Evolutionary conservation across 2,329 filamentous ascomycete genomes (phyloP).

Genomic region (Drechslerella coelobrocha): DNA sequence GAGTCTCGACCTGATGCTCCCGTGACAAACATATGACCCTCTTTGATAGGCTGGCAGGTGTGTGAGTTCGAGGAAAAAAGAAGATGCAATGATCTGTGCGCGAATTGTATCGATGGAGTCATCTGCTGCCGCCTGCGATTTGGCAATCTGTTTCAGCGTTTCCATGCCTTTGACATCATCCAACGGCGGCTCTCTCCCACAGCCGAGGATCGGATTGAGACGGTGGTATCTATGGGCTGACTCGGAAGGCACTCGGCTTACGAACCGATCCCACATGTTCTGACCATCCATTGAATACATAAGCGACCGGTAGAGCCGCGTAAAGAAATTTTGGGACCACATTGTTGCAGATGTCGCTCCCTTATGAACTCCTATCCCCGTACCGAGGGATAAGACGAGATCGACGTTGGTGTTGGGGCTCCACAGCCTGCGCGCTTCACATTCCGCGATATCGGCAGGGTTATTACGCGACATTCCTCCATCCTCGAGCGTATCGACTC

Average conservation of each 20-base stretch:
- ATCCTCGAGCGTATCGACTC: conserved; percentile 14
- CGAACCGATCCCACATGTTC: conserved; percentile 20
- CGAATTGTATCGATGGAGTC: neutral
- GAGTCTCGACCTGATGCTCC: neutral
- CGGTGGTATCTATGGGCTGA: conserved; percentile 11
- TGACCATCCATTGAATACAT: conserved; percentile 17
- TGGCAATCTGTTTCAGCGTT: neutral
- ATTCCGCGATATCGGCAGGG: conserved; percentile 15
- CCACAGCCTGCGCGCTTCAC: conserved; percentile 12
- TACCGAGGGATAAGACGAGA: conserved; percentile 11
- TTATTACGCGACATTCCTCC: conserved; percentile 16
- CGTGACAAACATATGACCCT: neutral
- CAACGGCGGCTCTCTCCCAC: neutral
- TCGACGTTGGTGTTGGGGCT: neutral
- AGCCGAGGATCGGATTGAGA: conserved; percentile 1
- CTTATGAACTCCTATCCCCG: neutral
- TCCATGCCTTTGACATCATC: conserved; percentile 10
- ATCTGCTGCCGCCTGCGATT: neutral
- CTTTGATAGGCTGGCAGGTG: neutral
- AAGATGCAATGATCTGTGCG: neutral
- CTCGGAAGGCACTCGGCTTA: conserved; percentile 10
- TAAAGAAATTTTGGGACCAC: conserved; percentile 11
- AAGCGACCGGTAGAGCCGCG: conserved; percentile 1
- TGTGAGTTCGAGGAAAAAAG: neutral
- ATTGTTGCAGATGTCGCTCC: neutral